Evolutionary conservation across 2,329 filamentous ascomycete species (phyloP), one percentile per base, ranked within the genome.

Genomic region (Aspergillus quadrilineatus): DNA sequence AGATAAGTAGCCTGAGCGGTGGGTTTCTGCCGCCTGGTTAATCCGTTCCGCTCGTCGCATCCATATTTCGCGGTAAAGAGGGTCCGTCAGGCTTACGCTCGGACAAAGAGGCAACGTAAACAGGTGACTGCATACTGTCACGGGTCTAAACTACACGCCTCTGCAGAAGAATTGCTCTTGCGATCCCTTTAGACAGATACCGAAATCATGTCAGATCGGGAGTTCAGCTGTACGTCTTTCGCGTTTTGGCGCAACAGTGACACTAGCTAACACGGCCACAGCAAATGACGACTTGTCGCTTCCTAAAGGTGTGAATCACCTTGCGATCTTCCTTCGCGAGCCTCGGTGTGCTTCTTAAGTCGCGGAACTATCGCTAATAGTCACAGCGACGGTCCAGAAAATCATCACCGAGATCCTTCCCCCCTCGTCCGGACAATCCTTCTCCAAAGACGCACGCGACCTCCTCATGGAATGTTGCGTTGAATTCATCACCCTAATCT

Each of bases 401-500:
- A 99, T 99, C 63, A 93, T 99, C 65, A 88, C 88, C 57, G 94
- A 99, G 74, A 97, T 99, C 67, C 83, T 99, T 1, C 87, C 91
- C 1, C 79, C 88, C 0, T 85, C 88, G 48, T 82, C 82, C 15
- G 90, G 91, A 50, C 84, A 96, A 60, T 88, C 89, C 1, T 97
- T 97, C 72, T 90, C 92, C 43, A 97, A 96, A 73, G 94, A 99
- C 68, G 92, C 93, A 10, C 88, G 94, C 58, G 94, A 99, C 70
- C 82, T 97, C 2, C 82, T 99, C 51, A 99, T 99, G 68, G 94
- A 97, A 79, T 97, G 94, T 79, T 99, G 94, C 70, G 93, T 99
- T 69, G 94, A 99, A 75, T 99, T 99, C 75, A 97, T 99, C 75
- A 97, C 94, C 15, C 85, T 99, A 68, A 89, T 99, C 66, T 97